Conservation (phyloP, 805 yeast species). For the Barnettozyma vustinii region DNA sequence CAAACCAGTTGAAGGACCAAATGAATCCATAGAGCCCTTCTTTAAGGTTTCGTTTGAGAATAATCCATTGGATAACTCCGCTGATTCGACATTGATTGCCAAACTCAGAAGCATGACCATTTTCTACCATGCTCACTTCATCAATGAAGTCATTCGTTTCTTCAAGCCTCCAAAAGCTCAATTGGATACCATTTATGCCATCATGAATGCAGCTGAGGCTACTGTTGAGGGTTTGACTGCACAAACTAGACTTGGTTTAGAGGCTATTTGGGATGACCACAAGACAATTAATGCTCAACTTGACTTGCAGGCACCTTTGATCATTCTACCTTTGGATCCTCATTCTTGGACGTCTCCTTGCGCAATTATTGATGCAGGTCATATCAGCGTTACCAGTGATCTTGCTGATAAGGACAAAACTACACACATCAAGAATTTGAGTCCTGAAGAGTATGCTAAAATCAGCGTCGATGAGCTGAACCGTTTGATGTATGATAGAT, state of each 20-base stretch:
- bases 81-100: slow-evolving; percentile 72
- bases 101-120: slow-evolving; percentile 84
- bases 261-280: slow-evolving; percentile 91
- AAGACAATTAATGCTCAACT: slow-evolving; percentile 80
- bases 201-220: slow-evolving; percentile 91
- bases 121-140: slow-evolving; percentile 78
- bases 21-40: slow-evolving; percentile 51
- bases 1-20: slow-evolving; percentile 48
- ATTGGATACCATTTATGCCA: slow-evolving; percentile 81
- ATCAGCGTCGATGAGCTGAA: slow-evolving; percentile 26
- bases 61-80: slow-evolving; percentile 78
- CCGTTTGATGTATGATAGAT: slow-evolving; percentile 85
- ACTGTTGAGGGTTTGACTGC: slow-evolving; percentile 87
- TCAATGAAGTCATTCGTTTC: slow-evolving; percentile 68
- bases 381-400: slow-evolving; percentile 77
- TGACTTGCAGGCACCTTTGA: slow-evolving; percentile 90
- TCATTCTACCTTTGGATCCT: slow-evolving; percentile 81
- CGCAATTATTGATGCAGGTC: slow-evolving; percentile 92
- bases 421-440: slow-evolving; percentile 61
- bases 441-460: slow-evolving; percentile 65
- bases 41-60: slow-evolving; percentile 78
- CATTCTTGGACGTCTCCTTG: slow-evolving; percentile 80
- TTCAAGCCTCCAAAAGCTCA: slow-evolving; percentile 86
- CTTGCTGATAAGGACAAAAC: slow-evolving; percentile 66
- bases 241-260: slow-evolving; percentile 87